A percentile compares a stretch with the other conserved stretches of the same genome.
Conservation (phyloP, 176 grass and related monocot species). For the Microstegium vimineum region DNA sequence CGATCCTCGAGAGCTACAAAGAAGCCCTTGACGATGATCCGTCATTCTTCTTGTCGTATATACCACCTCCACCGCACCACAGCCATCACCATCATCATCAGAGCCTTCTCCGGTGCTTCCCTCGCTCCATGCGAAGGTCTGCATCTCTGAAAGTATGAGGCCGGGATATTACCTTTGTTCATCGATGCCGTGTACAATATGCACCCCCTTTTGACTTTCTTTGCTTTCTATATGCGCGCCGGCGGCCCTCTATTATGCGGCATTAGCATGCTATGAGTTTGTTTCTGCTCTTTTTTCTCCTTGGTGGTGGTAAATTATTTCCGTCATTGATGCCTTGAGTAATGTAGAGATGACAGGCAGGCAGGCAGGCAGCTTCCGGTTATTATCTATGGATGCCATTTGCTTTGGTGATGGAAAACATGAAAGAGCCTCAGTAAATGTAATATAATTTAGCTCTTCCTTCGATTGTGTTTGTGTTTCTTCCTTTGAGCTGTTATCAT, state of each 20-base stretch:
- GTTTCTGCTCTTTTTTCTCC: not conserved
- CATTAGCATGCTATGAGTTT: slow-evolving; percentile 26
- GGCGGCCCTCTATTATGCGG: slow-evolving; percentile 44
- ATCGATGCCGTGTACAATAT: slow-evolving; percentile 36
- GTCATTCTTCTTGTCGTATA: slow-evolving; percentile 63
- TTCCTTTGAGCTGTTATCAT: not conserved
- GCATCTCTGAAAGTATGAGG: slow-evolving; percentile 45
- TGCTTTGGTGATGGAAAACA: slow-evolving; percentile 37
- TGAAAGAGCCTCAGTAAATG: slow-evolving; percentile 40
- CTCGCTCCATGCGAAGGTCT: slow-evolving; percentile 45
- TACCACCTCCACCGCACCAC: slow-evolving; percentile 43
- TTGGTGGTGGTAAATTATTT: slow-evolving; percentile 3
- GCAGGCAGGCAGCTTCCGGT: slow-evolving; percentile 23
- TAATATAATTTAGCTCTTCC: slow-evolving; percentile 49
- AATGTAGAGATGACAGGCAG: slow-evolving; percentile 27
- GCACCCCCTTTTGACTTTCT: slow-evolving; percentile 7
- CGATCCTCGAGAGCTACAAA: slow-evolving; percentile 66
- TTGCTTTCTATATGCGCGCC: slow-evolving; percentile 16
- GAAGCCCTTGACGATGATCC: slow-evolving; percentile 64
- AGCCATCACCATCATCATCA: slow-evolving; percentile 45
- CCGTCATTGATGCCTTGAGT: slow-evolving; percentile 28
- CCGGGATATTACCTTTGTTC: not conserved
- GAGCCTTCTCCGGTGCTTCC: slow-evolving; percentile 67
- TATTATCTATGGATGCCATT: slow-evolving; percentile 40
- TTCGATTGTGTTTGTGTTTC: not conserved